Evolutionary conservation across 768 basidiomycete genomes (phyloP).

Genomic region (Lepiota brunneoincarnata): DNA sequence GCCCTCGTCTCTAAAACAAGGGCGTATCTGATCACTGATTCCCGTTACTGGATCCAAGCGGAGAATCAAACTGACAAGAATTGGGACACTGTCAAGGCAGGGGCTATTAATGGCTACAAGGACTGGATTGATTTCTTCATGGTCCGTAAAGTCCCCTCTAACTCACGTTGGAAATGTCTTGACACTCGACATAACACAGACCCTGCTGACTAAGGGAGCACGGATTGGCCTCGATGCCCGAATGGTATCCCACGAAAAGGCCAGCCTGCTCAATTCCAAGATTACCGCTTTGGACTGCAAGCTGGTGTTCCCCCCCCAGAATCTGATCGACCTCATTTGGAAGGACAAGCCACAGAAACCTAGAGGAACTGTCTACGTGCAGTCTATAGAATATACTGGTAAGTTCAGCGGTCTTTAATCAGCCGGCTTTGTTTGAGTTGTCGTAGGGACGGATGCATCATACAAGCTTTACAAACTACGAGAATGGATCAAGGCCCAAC

Average conservation of each 20-base stretch:
- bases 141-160: constrained; percentile 32
- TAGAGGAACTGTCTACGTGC: constrained; percentile 61
- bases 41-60: constrained; percentile 84
- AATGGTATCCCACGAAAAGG: constrained; percentile 75
- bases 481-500: constrained; percentile 64
- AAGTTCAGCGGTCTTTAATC: constrained; percentile 12
- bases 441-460: constrained; percentile 51
- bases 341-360: constrained; percentile 71
- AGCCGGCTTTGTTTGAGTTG: background rate
- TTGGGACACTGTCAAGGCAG: constrained; percentile 69
- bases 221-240: constrained; percentile 84
- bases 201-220: constrained; percentile 39
- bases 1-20: constrained; percentile 64
- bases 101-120: constrained; percentile 60
- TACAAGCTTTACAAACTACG: constrained; percentile 72
- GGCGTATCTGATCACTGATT: constrained; percentile 78
- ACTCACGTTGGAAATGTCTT: too few species aligned
- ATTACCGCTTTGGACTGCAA: constrained; percentile 55
- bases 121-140: constrained; percentile 57
- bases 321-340: constrained; percentile 83
- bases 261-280: constrained; percentile 54
- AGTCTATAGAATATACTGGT: constrained; percentile 71
- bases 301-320: constrained; percentile 78
- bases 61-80: constrained; percentile 64
- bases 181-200: background rate